Evolutionary conservation across 2,329 filamentous ascomycete genomes (phyloP).

Genomic region (Fusarium chuoi): DNA sequence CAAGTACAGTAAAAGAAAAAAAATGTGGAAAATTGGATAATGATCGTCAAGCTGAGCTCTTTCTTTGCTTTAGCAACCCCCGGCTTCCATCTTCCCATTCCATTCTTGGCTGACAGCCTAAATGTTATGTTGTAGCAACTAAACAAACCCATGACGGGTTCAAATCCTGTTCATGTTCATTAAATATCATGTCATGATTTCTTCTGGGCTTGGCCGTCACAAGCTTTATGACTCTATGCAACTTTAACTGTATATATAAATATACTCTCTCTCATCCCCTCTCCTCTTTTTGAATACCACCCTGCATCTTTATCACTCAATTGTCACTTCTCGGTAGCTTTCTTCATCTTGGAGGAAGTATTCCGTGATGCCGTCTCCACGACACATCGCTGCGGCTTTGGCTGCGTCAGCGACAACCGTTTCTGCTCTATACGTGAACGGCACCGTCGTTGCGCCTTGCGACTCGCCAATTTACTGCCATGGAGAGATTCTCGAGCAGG

Average conservation of each 20-base stretch:
- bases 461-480: conserved; percentile 75
- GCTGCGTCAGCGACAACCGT: conserved; percentile 44
- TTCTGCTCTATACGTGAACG: conserved; percentile 67
- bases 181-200: conserved; percentile 28
- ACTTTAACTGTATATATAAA: conserved; percentile 2
- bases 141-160: conserved; percentile 1
- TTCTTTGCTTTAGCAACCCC: background rate
- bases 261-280: conserved; percentile 6
- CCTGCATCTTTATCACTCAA: background rate
- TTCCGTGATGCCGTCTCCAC: conserved; percentile 42
- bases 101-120: conserved; percentile 18
- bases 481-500: conserved; percentile 69
- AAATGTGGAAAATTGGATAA: background rate
- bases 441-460: conserved; percentile 70
- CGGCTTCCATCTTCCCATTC: conserved; percentile 13
- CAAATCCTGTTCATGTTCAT: conserved; percentile 30
- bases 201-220: conserved; percentile 32
- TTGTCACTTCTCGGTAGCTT: conserved; percentile 1
- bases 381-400: conserved; percentile 42
- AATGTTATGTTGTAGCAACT: background rate
- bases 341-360: background rate
- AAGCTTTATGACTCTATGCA: background rate
- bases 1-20: background rate
- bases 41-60: conserved; percentile 27
- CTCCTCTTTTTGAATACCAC: background rate